phyloP scores from a whole-genome alignment of 1,284 basidiomycete species.

The Pholiota adiposa region DNA sequence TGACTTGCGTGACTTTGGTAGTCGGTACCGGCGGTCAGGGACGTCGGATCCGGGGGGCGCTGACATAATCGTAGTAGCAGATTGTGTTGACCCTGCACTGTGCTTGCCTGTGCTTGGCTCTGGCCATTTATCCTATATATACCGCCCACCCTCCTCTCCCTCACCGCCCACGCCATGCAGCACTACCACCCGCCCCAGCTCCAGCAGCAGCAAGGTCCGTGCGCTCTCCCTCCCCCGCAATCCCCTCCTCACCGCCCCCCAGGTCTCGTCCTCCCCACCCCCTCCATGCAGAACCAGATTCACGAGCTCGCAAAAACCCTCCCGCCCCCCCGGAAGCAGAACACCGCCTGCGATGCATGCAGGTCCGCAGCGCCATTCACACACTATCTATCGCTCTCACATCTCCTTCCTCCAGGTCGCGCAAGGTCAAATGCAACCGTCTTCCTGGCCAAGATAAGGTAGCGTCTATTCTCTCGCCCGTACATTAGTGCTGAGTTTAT shows the following conservation, averaged over 20 bases:
- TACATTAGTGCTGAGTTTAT: slow-evolving; percentile 15
- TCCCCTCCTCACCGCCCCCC: slow-evolving; percentile 20
- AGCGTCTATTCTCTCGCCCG: slow-evolving; percentile 25
- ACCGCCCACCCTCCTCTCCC: slow-evolving; percentile 29
- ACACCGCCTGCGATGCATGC: slow-evolving; percentile 90
- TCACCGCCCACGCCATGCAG: slow-evolving; percentile 42
- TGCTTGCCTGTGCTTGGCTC: slow-evolving; percentile 26
- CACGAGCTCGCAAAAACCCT: slow-evolving; percentile 76
- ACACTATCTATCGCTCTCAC: slow-evolving; percentile 1
- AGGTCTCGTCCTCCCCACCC: slow-evolving; percentile 65
- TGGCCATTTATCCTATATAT: slow-evolving; percentile 36
- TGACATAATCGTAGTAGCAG: slow-evolving; percentile 26
- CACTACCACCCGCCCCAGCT: slow-evolving; percentile 27
- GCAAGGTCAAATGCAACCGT: slow-evolving; percentile 84
- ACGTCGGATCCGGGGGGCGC: slow-evolving; percentile 23
- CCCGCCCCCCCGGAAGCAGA: slow-evolving; percentile 83
- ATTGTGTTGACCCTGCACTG: slow-evolving; percentile 21
- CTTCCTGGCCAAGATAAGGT: slow-evolving; percentile 80
- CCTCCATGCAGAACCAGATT: slow-evolving; percentile 73
- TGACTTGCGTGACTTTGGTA: slow-evolving; percentile 16
- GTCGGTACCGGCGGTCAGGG: slow-evolving; percentile 29
- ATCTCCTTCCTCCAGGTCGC: slow-evolving; percentile 51
- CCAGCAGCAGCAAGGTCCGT: slow-evolving; percentile 45
- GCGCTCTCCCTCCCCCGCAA: slow-evolving; percentile 11
- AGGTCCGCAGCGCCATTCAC: slow-evolving; percentile 49